Percentiles rank a stretch among this genome's conserved stretches.
phyloP scores from a whole-genome alignment of 441 rosid genomes.

The Manihot esculenta region DNA sequence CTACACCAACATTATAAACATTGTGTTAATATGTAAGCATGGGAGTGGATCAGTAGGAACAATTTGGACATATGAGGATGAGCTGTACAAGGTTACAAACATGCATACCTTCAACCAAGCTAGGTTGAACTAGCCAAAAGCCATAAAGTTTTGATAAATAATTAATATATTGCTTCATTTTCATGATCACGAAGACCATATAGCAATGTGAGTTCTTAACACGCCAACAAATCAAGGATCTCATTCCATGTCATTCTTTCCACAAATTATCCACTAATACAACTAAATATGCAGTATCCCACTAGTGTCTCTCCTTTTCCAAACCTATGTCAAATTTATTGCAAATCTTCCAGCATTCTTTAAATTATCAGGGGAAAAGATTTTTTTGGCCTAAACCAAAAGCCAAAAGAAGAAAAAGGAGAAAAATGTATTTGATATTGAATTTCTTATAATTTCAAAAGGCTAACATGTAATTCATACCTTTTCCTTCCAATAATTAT shows the following conservation, averaged over 20 bases:
- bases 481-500: conserved; percentile 92
- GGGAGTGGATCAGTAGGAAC: not conserved
- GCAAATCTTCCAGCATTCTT: not conserved
- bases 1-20: not conserved
- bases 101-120: not conserved
- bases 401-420: no score
- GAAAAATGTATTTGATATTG: not conserved
- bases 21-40: not conserved
- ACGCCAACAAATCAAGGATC: not conserved
- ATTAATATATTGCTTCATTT: not conserved
- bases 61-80: not conserved
- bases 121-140: not conserved
- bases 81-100: not conserved
- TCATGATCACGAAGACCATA: not conserved
- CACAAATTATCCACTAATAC: not conserved
- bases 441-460: conserved; percentile 3
- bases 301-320: no score
- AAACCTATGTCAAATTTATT: not conserved
- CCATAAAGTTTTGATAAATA: not conserved
- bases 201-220: not conserved
- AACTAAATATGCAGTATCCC: not conserved
- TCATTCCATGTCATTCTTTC: not conserved
- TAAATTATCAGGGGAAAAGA: not conserved
- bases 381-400: not conserved
- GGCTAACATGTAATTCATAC: conserved; percentile 33